These are phyloP conservation scores for Leptodermis oblonga DNA, from an alignment of 257 asterid genomes.

Conservation along the genomic window DNA sequence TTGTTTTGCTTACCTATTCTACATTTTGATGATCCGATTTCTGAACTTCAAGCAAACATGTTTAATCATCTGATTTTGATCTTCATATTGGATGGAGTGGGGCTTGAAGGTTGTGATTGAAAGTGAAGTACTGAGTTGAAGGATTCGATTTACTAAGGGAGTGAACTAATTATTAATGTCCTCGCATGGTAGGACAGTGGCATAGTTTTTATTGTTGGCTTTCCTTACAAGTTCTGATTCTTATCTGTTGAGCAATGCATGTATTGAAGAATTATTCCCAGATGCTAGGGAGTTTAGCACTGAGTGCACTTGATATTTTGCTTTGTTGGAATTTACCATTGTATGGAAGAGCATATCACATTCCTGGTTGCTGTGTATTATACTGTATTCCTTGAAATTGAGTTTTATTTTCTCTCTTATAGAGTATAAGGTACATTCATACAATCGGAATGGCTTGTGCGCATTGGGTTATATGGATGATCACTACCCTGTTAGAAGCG, in stretches of 20 bases:
- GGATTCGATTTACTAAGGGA: background rate
- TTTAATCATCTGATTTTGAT: too few species aligned
- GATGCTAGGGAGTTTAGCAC: too few species aligned
- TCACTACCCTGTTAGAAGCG: conserved; percentile 86
- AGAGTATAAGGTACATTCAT: conserved; percentile 84
- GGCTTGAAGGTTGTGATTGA: too few species aligned
- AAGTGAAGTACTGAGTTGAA: background rate
- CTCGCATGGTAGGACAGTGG: background rate
- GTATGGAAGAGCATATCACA: background rate
- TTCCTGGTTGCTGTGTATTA: background rate
- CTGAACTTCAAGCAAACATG: too few species aligned
- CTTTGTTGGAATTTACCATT: background rate
- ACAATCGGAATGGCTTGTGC: conserved; percentile 69
- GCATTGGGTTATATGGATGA: conserved; percentile 91
- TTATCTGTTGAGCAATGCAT: background rate
- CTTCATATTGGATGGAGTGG: too few species aligned
- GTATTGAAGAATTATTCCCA: background rate
- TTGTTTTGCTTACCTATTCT: too few species aligned
- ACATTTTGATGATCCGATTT: too few species aligned
- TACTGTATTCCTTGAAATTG: conserved; percentile 12
- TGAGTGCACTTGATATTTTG: background rate
- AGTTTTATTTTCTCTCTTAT: conserved; percentile 13
- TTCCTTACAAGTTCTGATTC: background rate
- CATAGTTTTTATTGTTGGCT: too few species aligned
- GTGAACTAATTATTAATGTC: background rate